phyloP scores from a whole-genome alignment of 1,284 basidiomycete species.

The Xerocomus nothofagi region DNA sequence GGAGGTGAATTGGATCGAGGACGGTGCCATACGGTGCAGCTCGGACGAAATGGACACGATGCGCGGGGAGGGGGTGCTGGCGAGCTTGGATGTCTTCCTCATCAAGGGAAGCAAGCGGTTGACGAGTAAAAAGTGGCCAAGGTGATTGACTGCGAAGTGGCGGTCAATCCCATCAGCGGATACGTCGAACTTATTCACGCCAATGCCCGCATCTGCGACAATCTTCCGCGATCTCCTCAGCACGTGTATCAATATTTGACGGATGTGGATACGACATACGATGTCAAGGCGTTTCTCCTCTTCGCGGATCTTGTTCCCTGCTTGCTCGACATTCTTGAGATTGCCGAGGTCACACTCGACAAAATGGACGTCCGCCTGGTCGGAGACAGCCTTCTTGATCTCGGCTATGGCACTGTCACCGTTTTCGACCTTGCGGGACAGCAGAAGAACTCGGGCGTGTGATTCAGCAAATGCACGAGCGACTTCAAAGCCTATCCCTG shows the following conservation, averaged over 20 bases:
- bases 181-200: conserved; percentile 41
- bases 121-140: conserved; percentile 46
- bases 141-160: conserved; percentile 41
- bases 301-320: conserved; percentile 36
- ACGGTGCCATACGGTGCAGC: conserved; percentile 40
- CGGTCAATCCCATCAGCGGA: conserved; percentile 42
- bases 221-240: conserved; percentile 31
- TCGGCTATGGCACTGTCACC: conserved; percentile 40
- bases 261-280: conserved; percentile 27
- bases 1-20: conserved; percentile 5
- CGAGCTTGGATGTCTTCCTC: conserved; percentile 37
- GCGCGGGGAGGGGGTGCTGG: conserved; percentile 33
- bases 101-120: conserved; percentile 46
- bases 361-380: conserved; percentile 38
- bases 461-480: conserved; percentile 40
- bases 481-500: conserved; percentile 43
- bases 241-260: background rate
- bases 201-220: conserved; percentile 42
- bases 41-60: conserved; percentile 45
- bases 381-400: conserved; percentile 34
- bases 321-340: conserved; percentile 39
- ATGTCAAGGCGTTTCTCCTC: conserved; percentile 42
- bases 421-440: conserved; percentile 41
- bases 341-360: conserved; percentile 43
- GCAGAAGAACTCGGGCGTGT: conserved; percentile 42